A percentile compares a stretch with the other conserved stretches of the same genome.
phyloP scores from a whole-genome alignment of 2,329 filamentous ascomycete species.

The Spiromastix sp. region DNA sequence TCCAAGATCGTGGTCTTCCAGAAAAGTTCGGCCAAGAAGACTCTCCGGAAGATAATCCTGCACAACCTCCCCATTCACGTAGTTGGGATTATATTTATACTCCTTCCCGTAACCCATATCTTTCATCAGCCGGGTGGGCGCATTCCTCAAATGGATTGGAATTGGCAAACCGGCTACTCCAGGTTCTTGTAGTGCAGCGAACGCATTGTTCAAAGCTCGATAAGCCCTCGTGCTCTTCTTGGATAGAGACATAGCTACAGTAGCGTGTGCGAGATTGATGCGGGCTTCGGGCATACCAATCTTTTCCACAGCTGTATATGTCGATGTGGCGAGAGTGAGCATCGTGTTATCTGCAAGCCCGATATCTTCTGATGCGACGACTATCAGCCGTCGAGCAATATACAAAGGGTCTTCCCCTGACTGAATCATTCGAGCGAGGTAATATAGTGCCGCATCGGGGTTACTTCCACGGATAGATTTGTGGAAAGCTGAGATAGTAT shows the following conservation, averaged over 20 bases:
- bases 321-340: slow-evolving; percentile 71
- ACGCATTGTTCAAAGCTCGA: slow-evolving; percentile 68
- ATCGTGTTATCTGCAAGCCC: slow-evolving; percentile 80
- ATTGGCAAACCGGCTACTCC: slow-evolving; percentile 73
- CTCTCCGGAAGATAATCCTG: slow-evolving; percentile 86
- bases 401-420: slow-evolving; percentile 90
- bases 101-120: slow-evolving; percentile 81
- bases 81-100: slow-evolving; percentile 97
- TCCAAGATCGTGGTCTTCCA: slow-evolving; percentile 73
- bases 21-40: slow-evolving; percentile 58
- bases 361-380: slow-evolving; percentile 89
- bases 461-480: slow-evolving; percentile 86
- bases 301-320: slow-evolving; percentile 81
- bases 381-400: slow-evolving; percentile 83
- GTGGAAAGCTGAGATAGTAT: slow-evolving; percentile 94
- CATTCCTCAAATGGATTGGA: slow-evolving; percentile 81
- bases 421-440: slow-evolving; percentile 89
- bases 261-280: slow-evolving; percentile 81
- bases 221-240: slow-evolving; percentile 85
- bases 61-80: slow-evolving; percentile 64
- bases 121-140: slow-evolving; percentile 85
- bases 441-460: slow-evolving; percentile 82
- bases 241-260: slow-evolving; percentile 68
- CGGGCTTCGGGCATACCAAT: slow-evolving; percentile 92
- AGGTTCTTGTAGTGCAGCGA: slow-evolving; percentile 68